These are phyloP conservation scores for Vanrija pseudolonga DNA, from an alignment of 1,284 basidiomycete species.

Conservation along the genomic window DNA sequence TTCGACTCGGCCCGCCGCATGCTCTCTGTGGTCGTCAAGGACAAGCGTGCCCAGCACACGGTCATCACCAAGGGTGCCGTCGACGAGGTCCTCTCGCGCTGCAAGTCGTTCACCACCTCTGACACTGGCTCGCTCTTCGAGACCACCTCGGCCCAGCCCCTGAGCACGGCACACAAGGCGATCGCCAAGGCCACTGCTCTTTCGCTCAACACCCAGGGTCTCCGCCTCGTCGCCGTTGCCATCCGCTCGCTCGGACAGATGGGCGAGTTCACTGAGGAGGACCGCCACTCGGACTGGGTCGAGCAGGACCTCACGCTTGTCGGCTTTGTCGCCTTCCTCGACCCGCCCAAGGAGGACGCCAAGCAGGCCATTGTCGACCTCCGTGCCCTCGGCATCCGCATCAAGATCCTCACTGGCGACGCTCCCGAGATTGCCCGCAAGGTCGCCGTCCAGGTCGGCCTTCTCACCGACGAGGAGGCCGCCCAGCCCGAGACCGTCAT, in stretches of 20 bases:
- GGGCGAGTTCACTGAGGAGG: too few relatives aligned
- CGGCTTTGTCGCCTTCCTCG: not conserved
- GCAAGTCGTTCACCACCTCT: not conserved
- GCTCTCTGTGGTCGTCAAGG: not conserved
- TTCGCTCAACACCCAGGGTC: too few relatives aligned
- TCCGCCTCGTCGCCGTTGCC: too few relatives aligned
- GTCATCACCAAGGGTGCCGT: not conserved
- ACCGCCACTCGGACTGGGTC: not conserved
- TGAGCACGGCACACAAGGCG: too few relatives aligned
- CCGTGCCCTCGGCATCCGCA: not conserved
- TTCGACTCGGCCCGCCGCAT: constrained; percentile 1
- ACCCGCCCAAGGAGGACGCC: constrained; percentile 1
- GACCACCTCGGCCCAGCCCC: too few relatives aligned
- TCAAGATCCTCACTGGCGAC: constrained; percentile 1
- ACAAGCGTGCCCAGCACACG: not conserved
- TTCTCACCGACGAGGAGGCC: not conserved
- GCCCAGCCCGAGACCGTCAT: not conserved
- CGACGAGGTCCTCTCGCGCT: not conserved
- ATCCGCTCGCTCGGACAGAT: too few relatives aligned
- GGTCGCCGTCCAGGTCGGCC: not conserved
- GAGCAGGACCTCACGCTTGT: not conserved
- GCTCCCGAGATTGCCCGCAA: not conserved
- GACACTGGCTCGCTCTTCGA: too few relatives aligned
- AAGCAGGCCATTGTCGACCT: not conserved
- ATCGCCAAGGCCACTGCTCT: too few relatives aligned